Evolutionary conservation across 148 eudicot genomes (phyloP).

Genomic region (Fallopia convolvulus): DNA sequence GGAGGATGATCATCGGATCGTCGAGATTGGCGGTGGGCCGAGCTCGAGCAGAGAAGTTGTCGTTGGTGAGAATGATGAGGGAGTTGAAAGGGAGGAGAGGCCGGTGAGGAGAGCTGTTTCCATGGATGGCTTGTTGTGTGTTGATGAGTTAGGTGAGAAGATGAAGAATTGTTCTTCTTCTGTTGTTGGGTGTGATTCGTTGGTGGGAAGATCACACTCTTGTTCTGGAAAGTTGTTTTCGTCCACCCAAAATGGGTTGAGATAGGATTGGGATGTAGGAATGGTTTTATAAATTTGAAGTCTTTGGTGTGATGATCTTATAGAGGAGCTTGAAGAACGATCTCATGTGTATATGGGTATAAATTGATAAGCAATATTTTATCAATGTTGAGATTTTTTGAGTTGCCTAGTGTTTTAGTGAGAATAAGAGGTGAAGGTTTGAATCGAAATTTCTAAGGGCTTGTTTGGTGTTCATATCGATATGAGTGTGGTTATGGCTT

Average conservation of each 20-base stretch:
- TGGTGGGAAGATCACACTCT: not conserved
- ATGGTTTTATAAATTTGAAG: not conserved
- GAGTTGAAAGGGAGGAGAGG: not conserved
- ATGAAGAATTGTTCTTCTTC: not conserved
- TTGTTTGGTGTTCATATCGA: too few relatives aligned
- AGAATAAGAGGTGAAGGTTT: too few relatives aligned
- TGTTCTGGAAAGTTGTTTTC: not conserved
- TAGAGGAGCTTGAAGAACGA: too few relatives aligned
- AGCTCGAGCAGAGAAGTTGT: too few relatives aligned
- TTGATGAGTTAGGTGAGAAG: not conserved
- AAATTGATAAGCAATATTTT: too few relatives aligned
- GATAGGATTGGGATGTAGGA: not conserved
- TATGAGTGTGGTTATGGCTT: too few relatives aligned
- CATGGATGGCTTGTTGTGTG: slow-evolving; percentile 3
- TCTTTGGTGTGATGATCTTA: not conserved
- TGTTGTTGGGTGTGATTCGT: not conserved
- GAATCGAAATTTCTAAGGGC: too few relatives aligned
- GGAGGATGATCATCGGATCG: not conserved
- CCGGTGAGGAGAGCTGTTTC: not conserved
- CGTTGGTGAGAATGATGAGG: not conserved
- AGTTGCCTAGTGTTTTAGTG: too few relatives aligned
- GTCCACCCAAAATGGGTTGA: not conserved
- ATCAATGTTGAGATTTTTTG: too few relatives aligned
- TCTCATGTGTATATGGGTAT: too few relatives aligned
- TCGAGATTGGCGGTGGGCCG: not conserved